Percentiles rank a stretch among this genome's conserved stretches.
These are phyloP conservation scores for Venturia asperata DNA, from an alignment of 2,329 filamentous ascomycete genomes.

Conservation along the genomic window DNA sequence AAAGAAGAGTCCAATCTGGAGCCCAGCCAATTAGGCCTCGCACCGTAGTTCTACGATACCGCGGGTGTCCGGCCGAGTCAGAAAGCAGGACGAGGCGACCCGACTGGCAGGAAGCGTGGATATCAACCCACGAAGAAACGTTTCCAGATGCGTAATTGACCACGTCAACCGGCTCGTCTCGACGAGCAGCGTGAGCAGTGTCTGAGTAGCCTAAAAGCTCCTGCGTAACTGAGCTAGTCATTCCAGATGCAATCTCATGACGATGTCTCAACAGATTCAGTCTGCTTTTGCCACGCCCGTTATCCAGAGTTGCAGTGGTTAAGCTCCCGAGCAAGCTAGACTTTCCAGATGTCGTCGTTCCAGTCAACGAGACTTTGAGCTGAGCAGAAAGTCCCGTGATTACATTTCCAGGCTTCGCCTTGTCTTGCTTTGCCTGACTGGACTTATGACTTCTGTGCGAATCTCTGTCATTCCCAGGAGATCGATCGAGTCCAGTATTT, in stretches of 20 bases:
- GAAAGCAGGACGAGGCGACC: constrained; percentile 80
- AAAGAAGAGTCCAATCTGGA: constrained; percentile 87
- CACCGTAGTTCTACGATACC: constrained; percentile 82
- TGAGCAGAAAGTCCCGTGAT: constrained; percentile 46
- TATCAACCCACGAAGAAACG: constrained; percentile 88
- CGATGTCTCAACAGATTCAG: constrained; percentile 84
- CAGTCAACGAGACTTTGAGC: constrained; percentile 77
- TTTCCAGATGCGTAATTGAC: constrained; percentile 83
- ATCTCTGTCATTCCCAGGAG: constrained; percentile 16
- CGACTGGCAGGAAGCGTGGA: constrained; percentile 68
- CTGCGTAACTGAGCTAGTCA: constrained; percentile 91
- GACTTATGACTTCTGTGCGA: neutral
- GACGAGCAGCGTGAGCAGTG: constrained; percentile 26
- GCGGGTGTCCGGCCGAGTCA: constrained; percentile 84
- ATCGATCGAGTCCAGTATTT: constrained; percentile 43
- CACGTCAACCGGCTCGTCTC: constrained; percentile 36
- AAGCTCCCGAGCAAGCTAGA: constrained; percentile 84
- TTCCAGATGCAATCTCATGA: constrained; percentile 83
- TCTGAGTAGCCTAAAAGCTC: constrained; percentile 77
- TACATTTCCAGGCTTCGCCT: neutral
- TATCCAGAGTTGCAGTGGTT: constrained; percentile 81
- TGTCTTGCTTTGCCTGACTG: neutral
- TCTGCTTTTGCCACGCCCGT: constrained; percentile 83
- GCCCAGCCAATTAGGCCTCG: constrained; percentile 91
- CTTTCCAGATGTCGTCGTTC: constrained; percentile 86